Base-by-base conservation (phyloP, 2,329 filamentous ascomycete species). In the Trichoderma breve region DNA sequence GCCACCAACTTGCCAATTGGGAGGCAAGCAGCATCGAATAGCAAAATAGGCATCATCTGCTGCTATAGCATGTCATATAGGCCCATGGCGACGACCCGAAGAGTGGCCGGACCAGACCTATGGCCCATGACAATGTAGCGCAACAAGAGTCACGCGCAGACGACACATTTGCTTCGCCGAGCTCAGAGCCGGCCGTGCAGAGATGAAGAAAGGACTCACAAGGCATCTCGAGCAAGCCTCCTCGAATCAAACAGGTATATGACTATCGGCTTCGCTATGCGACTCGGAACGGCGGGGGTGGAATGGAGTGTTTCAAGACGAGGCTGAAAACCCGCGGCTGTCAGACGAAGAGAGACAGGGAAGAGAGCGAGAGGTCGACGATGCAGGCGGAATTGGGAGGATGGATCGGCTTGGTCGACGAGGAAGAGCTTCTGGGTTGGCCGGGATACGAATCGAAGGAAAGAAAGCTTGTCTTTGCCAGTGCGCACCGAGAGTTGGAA, bases 161-260 rank as follows among this genome's bases (percentile, higher is more conserved):
- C 57, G 43, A 36, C 28, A 28, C 18, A 36, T 36, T 30, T 51
- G 55, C 39, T 60, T 60, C 30, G 62, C 39, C 32, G 28, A 67
- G 70, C 70, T 67, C 21, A 47, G 32, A 28, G 43, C 36, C 66
- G 70, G 64, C 70, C 70, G 7, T 70, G n/a, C 51, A 65, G 58
- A 73, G 63, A 55, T 63, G 65, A 58, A 69, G 63, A 68, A 73
- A 55, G 55, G 58, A 82, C 81, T 82, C 77, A 82, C 81, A 81
- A 74, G 81, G 81, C 81, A 82, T 82, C 76, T 80, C 76, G 79
- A 76, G 75, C 74, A 76, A 66, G 72, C 73, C 76, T 73, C 71
- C 72, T 74, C 75, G 75, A 74, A 57, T 28, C n/a, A 43, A 57
- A 36, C 76, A 75, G 15, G 34, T 62, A 26, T 62, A 70, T 60